These are phyloP conservation scores for Anthracocystis panici-leucophaei DNA, from an alignment of 1,284 basidiomycete species.

Conservation along the genomic window DNA sequence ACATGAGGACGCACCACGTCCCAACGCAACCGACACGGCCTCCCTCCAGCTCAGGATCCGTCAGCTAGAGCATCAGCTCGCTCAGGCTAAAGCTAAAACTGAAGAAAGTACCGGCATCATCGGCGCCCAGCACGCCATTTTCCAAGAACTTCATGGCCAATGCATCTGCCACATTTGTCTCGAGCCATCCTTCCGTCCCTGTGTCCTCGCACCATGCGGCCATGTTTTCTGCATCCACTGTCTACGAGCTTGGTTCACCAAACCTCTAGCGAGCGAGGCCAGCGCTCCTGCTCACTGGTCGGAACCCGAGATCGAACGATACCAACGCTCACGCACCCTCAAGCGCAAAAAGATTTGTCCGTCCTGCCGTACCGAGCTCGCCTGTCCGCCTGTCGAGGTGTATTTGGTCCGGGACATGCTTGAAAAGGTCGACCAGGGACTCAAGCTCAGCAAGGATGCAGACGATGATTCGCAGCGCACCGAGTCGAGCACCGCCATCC, in stretches of 20 bases:
- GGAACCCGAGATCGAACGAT: constrained; percentile 12
- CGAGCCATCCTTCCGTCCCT: constrained; percentile 59
- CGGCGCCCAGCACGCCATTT: constrained; percentile 33
- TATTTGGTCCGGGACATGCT: constrained; percentile 60
- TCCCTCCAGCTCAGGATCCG: constrained; percentile 38
- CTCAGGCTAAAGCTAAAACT: constrained; percentile 25
- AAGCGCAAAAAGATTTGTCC: constrained; percentile 65
- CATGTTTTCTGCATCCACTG: constrained; percentile 66
- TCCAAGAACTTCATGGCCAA: constrained; percentile 42
- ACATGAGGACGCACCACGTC: constrained; percentile 1
- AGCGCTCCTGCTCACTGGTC: constrained; percentile 22
- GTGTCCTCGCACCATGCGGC: constrained; percentile 63
- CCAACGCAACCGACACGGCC: constrained; percentile 14
- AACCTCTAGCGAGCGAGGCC: constrained; percentile 44
- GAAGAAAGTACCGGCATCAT: constrained; percentile 26
- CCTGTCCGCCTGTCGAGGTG: constrained; percentile 59
- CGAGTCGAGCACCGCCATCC: constrained; percentile 32
- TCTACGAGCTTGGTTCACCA: constrained; percentile 63
- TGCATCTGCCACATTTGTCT: constrained; percentile 59
- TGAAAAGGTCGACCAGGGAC: constrained; percentile 46
- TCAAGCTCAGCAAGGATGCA: constrained; percentile 24
- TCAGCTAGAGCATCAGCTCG: constrained; percentile 45
- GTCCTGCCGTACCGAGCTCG: constrained; percentile 60
- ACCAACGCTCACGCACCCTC: constrained; percentile 37
- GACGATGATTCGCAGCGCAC: constrained; percentile 28